A percentile compares a stretch with the other conserved stretches of the same genome.
phyloP scores from a whole-genome alignment of 2,329 filamentous ascomycete species.

The Alternaria solani region DNA sequence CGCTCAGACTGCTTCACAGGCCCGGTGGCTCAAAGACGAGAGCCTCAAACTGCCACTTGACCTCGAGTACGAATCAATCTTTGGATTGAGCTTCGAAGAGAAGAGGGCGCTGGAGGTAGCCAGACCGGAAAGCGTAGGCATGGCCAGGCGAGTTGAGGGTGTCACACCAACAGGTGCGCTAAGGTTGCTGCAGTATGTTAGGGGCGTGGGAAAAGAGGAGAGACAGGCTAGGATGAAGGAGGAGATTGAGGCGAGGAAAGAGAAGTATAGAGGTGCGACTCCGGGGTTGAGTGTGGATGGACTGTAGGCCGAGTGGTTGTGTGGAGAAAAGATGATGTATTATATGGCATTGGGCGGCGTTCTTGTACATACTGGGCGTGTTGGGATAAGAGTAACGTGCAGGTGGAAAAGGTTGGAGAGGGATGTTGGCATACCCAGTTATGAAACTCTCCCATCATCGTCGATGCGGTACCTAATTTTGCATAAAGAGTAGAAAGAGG shows the following conservation, averaged over 20 bases:
- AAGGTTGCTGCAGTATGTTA: conserved; percentile 70
- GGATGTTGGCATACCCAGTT: background rate
- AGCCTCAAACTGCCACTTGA: conserved; percentile 73
- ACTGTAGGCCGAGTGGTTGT: conserved; percentile 3
- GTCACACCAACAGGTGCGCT: conserved; percentile 62
- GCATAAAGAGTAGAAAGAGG: too few species aligned
- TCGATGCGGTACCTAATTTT: too few species aligned
- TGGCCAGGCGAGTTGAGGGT: conserved; percentile 88
- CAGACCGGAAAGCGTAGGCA: conserved; percentile 83
- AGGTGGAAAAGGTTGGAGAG: background rate
- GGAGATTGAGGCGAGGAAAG: conserved; percentile 44
- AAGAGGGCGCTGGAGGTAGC: conserved; percentile 73
- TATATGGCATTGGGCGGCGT: conserved; percentile 2
- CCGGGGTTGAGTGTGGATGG: conserved; percentile 15
- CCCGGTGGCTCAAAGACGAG: conserved; percentile 79
- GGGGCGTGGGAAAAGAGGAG: conserved; percentile 50
- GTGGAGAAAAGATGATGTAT: background rate
- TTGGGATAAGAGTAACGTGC: background rate
- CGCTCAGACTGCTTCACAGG: conserved; percentile 72
- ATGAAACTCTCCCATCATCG: too few species aligned
- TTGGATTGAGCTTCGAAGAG: conserved; percentile 82
- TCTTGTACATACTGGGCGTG: background rate
- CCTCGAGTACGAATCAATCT: conserved; percentile 77
- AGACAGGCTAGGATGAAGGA: conserved; percentile 38
- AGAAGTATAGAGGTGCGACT: conserved; percentile 26